These are phyloP conservation scores for Allomyces macrogynus DNA, from an alignment of 192 early-diverging fungal species.

Conservation along the genomic window DNA sequence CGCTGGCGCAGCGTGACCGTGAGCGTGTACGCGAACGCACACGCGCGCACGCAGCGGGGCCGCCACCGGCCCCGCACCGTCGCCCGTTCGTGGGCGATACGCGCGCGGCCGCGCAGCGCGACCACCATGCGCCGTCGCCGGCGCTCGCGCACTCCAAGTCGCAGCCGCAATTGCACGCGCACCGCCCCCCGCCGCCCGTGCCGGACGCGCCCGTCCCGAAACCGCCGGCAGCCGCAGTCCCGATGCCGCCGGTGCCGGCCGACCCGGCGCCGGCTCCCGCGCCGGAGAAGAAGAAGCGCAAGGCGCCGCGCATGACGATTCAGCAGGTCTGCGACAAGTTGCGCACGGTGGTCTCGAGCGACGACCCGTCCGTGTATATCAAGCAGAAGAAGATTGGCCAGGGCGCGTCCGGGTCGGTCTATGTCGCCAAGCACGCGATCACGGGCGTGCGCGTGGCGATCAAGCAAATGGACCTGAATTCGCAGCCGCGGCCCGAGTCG, in stretches of 20 bases:
- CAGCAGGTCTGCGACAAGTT: slow-evolving; percentile 30
- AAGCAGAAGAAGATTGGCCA: slow-evolving; percentile 94
- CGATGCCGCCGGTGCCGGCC: background rate
- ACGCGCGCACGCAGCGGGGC: background rate
- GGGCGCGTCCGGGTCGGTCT: slow-evolving; percentile 96
- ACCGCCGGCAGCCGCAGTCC: background rate
- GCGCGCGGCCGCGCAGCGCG: too few species aligned
- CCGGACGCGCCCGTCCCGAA: background rate
- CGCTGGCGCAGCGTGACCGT: background rate
- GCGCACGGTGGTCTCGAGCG: slow-evolving; percentile 60
- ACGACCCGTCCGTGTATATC: slow-evolving; percentile 77
- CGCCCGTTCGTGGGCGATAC: too few species aligned
- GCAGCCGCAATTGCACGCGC: background rate
- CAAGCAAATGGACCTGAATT: slow-evolving; percentile 77
- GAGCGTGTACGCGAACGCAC: background rate
- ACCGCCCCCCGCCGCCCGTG: background rate
- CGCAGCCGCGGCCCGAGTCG: slow-evolving; percentile 75
- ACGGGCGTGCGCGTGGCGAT: slow-evolving; percentile 67
- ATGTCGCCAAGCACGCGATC: slow-evolving; percentile 57
- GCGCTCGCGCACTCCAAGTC: background rate
- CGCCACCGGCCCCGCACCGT: background rate
- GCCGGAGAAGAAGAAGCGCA: slow-evolving; percentile 12
- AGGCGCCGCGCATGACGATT: slow-evolving; percentile 61
- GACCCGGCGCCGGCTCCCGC: background rate
- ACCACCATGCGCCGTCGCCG: background rate